Evolutionary conservation across 2,329 filamentous ascomycete species (phyloP), one percentile per base, ranked within the genome.

Genomic region (Clarireedia monteithiana): DNA sequence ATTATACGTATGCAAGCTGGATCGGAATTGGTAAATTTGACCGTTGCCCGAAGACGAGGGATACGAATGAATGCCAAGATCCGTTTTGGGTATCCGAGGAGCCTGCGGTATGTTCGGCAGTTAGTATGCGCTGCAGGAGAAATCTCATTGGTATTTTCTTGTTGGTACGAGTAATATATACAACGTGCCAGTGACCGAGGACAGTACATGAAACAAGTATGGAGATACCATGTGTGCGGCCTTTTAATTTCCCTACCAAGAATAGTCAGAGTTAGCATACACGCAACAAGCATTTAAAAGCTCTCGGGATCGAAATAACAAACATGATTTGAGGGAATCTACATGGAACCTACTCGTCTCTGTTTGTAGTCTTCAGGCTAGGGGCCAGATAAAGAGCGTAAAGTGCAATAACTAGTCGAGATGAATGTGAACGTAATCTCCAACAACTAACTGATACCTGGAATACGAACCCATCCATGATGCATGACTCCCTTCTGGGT

Each of bases 361-460:
- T 36, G 26, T 24, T 44, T 36, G 46, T 46, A 14, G 48, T n/a
- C 15, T 15, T 24, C 39, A 15, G 39, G 34, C 47, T 48, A 6
- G 44, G 52, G 53, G 53, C 39, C 56, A 24, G 36, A 57, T 15
- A 47, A 50, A 59, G 54, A 58, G 50, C 53, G 50, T 44, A 24
- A 59, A 36, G 38, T 38, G 12, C 34, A 44, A 44, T 5, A 24
- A 34, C 40, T 46, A 50, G 58, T 53, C 48, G 53, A 55, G 27
- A 44, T 45, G 55, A 51, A 48, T 17, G 24, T 27, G 5, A 20
- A 24, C 23, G n/a, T 45, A 5, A 23, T 39, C 26, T 34, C 38
- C 46, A 34, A 27, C 38, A 27, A 49, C 10, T n/a, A 49, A 42
- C 10, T 42, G 17, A 49, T 40, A 39, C 24, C 44, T 23, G 34